Base-by-base conservation (phyloP, 164 flowering plant genomes). In the Annona cherimola region DNA sequence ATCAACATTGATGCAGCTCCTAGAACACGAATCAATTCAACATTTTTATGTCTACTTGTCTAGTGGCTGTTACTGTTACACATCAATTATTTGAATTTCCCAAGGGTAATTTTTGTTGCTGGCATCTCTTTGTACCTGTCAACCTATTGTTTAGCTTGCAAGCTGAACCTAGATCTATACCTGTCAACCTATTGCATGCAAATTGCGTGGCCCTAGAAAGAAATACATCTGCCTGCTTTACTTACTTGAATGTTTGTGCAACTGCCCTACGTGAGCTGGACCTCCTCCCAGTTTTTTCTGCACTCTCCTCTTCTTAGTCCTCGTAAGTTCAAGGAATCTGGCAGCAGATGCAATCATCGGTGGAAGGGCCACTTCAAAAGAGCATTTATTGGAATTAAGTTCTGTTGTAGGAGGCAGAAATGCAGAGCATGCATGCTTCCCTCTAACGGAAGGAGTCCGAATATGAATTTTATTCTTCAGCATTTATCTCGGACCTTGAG, bases 161-260 rank as follows among this genome's bases (percentile, higher is more conserved):
- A 44, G 16, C 42, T 35, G 68, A n/a, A 45, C 20, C 1, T 45
- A 35, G 45, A 65, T 65, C 68, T 16, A 66, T 66, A 50, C 66
- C 42, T 19, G 54, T 26, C 45, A 65, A 44, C 46, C 6, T 5
- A 44, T 26, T 45, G 50, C 7, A 64, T 72, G 45, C 59, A 16
- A 46, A 45, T 66, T 45, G 63, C 14, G 5, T 6, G 35, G 68
- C 74, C 73, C 44, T 3, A 2, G 16, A 54, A 59, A 4, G 40
- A 39, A 26, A 64, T 71, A 11, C 69, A 69, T 63, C 61, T 63
- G 19, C 69, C 18, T 42, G 43, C 67, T 71, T 59, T 20, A 7
- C 9, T 12, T 6, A 45, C 20, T 69, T 84, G 78, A 73, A 87
- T 87, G 90, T 75, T 80, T 79, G 54, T 79, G 69, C 86, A 79